Conservation (phyloP, 2,329 filamentous ascomycete species). For the Aureobasidium sp. region DNA sequence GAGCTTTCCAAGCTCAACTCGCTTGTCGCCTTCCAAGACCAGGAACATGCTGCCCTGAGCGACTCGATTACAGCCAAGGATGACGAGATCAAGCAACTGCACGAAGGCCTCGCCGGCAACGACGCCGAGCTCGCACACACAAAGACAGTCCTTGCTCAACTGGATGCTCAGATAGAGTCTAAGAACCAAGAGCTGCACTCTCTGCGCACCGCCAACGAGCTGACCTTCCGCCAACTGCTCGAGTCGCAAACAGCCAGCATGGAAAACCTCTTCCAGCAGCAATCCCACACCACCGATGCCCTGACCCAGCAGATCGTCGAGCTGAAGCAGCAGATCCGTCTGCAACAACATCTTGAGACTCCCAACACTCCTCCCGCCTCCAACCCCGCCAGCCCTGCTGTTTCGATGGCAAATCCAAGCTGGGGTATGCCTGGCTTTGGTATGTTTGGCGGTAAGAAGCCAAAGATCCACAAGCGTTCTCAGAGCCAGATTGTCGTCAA, state of each 20-base stretch:
- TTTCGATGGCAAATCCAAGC: not conserved
- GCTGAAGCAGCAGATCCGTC: not conserved
- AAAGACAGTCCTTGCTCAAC: constrained; percentile 2
- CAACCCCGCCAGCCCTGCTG: not conserved
- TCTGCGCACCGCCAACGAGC: constrained; percentile 2
- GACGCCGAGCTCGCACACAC: constrained; percentile 5
- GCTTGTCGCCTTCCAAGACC: constrained; percentile 2
- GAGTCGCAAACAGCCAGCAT: not conserved
- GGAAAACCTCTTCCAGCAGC: not conserved
- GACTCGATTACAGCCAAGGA: constrained; percentile 1
- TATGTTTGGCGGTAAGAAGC: not conserved
- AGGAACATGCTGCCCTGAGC: not conserved
- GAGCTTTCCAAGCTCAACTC: constrained; percentile 1
- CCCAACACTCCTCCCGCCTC: not conserved
- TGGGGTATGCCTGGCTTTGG: constrained; percentile 1
- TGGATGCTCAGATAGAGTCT: constrained; percentile 3
- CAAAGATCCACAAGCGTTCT: not conserved
- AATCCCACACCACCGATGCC: not conserved
- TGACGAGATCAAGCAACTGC: not conserved
- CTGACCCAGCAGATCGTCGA: constrained; percentile 5
- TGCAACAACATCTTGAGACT: not conserved
- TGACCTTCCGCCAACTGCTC: constrained; percentile 3
- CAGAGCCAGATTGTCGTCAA: constrained; percentile 4
- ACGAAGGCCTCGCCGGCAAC: not conserved
- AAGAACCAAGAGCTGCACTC: constrained; percentile 7